These are phyloP conservation scores for Tagetes erecta DNA, from an alignment of 129 eudicot species.

Conservation along the genomic window DNA sequence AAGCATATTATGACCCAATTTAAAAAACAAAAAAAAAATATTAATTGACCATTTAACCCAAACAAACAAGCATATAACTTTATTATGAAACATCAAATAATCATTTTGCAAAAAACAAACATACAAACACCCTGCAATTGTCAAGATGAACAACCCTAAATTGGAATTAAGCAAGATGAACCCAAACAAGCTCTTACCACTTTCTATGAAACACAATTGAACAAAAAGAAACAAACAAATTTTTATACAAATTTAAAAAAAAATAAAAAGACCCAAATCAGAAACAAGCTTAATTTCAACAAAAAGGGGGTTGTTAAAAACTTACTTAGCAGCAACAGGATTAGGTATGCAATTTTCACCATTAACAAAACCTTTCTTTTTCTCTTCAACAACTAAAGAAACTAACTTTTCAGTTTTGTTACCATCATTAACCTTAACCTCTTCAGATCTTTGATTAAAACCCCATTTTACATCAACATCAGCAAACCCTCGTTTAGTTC, in stretches of 20 bases:
- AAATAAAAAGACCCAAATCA: not conserved
- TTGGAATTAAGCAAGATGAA: not conserved
- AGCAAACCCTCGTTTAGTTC: constrained; percentile 73
- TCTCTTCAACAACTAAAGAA: constrained; percentile 44
- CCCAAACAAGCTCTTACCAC: constrained; percentile 6
- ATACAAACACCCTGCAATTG: not conserved
- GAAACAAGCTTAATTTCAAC: not conserved
- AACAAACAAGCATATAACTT: no score
- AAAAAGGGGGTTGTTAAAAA: not conserved
- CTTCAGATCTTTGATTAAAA: constrained; percentile 48
- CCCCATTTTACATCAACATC: constrained; percentile 73
- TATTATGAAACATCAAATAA: no score
- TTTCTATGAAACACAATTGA: not conserved
- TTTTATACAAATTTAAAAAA: not conserved
- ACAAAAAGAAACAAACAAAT: not conserved
- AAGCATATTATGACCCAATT: not conserved
- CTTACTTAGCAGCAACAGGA: constrained; percentile 70
- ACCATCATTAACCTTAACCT: constrained; percentile 26
- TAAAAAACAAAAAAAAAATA: no score
- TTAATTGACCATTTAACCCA: no score
- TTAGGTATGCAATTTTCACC: constrained; percentile 32
- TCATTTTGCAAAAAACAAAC: not conserved
- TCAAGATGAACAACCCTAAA: not conserved
- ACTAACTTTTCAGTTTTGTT: constrained; percentile 27
- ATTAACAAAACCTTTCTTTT: constrained; percentile 44